Evolutionary conservation across 257 asterid genomes (phyloP).

Genomic region (Scutellaria baicalensis): DNA sequence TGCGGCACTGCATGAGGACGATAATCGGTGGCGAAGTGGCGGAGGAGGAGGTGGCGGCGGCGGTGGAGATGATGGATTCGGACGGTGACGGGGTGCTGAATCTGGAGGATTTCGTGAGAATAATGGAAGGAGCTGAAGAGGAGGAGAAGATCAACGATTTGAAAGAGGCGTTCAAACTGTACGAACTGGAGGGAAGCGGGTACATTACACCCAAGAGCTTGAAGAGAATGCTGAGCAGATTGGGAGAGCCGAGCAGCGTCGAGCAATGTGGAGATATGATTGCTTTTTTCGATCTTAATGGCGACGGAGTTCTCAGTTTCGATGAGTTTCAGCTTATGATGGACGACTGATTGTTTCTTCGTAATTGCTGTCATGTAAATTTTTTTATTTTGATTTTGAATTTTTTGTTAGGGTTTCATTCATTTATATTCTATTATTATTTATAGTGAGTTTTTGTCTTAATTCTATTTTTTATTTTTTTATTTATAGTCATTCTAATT

Average conservation of each 20-base stretch:
- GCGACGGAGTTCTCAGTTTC: constrained; percentile 51
- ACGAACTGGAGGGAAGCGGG: constrained; percentile 51
- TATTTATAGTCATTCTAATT: no score
- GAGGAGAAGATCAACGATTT: constrained; percentile 41
- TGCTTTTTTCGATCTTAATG: constrained; percentile 42
- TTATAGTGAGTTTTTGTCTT: no score
- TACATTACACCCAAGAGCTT: constrained; percentile 54
- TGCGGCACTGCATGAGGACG: constrained; percentile 21
- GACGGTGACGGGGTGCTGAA: constrained; percentile 52
- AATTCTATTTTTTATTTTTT: no score
- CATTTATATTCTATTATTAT: no score
- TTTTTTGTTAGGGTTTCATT: no score
- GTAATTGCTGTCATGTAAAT: neutral
- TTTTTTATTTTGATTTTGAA: no score
- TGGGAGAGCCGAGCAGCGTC: constrained; percentile 43
- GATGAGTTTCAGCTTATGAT: constrained; percentile 59
- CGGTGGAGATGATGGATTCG: constrained; percentile 38
- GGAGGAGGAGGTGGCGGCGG: constrained; percentile 39
- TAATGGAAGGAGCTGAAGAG: constrained; percentile 42
- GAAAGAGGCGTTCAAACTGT: constrained; percentile 44
- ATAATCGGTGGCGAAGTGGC: constrained; percentile 30
- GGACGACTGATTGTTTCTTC: constrained; percentile 2
- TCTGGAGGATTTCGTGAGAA: constrained; percentile 38
- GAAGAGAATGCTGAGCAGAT: constrained; percentile 44
- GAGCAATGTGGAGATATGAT: constrained; percentile 50